phyloP scores from a whole-genome alignment of 129 eudicot species.

The Flaveria bidentis region DNA sequence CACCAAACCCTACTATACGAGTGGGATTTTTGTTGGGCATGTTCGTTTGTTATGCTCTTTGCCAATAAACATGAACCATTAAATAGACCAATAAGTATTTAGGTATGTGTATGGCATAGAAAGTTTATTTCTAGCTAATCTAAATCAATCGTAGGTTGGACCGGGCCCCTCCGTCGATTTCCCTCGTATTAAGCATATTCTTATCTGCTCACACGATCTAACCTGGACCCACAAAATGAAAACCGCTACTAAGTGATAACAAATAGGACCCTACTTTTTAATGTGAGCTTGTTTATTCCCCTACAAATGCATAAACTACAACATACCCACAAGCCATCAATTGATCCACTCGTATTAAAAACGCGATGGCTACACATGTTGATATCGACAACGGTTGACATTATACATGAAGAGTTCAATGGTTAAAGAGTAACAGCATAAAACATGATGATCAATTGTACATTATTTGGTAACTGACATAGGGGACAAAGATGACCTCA shows the following conservation, averaged over 20 bases:
- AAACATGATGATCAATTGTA: conserved; percentile 20
- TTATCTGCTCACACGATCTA: conserved; percentile 4
- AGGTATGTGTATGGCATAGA: not conserved
- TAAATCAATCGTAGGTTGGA: conserved; percentile 13
- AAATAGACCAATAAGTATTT: not conserved
- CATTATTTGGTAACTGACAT: conserved; percentile 26
- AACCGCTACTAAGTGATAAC: not conserved
- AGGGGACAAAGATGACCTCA: conserved; percentile 40
- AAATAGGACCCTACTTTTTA: conserved; percentile 9
- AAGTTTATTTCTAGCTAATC: conserved; percentile 15
- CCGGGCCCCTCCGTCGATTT: not conserved
- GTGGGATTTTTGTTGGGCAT: too few relatives aligned
- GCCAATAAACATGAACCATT: conserved; percentile 13
- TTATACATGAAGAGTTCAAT: not conserved
- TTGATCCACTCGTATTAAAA: not conserved
- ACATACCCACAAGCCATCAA: not conserved
- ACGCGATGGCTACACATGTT: conserved; percentile 2
- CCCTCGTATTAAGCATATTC: conserved; percentile 8
- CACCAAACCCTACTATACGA: too few relatives aligned
- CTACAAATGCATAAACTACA: not conserved
- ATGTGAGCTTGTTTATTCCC: not conserved
- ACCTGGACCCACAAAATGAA: conserved; percentile 5
- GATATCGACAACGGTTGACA: conserved; percentile 5
- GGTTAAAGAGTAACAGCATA: conserved; percentile 1
- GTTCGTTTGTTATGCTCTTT: conserved; percentile 13